phyloP scores from a whole-genome alignment of 2,329 filamentous ascomycete species.

The Talaromyces sp. region DNA sequence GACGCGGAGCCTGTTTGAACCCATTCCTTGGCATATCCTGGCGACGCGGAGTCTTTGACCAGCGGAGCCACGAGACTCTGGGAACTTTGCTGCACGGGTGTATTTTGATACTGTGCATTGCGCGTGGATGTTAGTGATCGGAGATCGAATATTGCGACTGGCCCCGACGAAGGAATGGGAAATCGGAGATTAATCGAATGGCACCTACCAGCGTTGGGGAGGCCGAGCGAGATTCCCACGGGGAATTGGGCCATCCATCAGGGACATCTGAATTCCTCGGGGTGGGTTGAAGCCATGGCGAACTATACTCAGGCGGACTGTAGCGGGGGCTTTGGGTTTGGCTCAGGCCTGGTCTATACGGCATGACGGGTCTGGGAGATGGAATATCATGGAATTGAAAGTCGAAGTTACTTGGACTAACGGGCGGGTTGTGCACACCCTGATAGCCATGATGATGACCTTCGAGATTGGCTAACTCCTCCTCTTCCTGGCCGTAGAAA shows the following conservation, averaged over 20 bases:
- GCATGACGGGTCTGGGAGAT: conserved; percentile 24
- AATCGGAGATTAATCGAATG: neutral
- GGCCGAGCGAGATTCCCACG: conserved; percentile 33
- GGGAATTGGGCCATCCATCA: conserved; percentile 27
- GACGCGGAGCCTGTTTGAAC: conserved; percentile 35
- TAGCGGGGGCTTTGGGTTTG: conserved; percentile 16
- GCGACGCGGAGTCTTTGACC: conserved; percentile 33
- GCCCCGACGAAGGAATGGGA: neutral
- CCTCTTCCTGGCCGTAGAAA: conserved; percentile 6
- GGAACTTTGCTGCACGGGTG: conserved; percentile 33
- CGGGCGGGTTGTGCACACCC: conserved; percentile 2
- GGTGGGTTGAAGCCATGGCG: conserved; percentile 24
- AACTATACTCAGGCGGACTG: conserved; percentile 26
- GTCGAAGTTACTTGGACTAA: conserved; percentile 20
- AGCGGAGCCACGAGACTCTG: conserved; percentile 37
- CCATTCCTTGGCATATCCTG: conserved; percentile 39
- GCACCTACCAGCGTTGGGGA: conserved; percentile 35
- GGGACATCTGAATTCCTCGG: conserved; percentile 23
- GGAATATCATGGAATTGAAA: conserved; percentile 16
- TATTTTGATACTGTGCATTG: conserved; percentile 24
- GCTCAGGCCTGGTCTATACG: conserved; percentile 22
- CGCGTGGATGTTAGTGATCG: neutral
- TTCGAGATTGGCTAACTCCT: conserved; percentile 32
- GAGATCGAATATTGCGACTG: neutral
- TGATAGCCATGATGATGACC: conserved; percentile 19